Evolutionary conservation across 768 basidiomycete genomes (phyloP), one percentile per base, ranked within the genome.

Genomic region (Mycena belliarum): DNA sequence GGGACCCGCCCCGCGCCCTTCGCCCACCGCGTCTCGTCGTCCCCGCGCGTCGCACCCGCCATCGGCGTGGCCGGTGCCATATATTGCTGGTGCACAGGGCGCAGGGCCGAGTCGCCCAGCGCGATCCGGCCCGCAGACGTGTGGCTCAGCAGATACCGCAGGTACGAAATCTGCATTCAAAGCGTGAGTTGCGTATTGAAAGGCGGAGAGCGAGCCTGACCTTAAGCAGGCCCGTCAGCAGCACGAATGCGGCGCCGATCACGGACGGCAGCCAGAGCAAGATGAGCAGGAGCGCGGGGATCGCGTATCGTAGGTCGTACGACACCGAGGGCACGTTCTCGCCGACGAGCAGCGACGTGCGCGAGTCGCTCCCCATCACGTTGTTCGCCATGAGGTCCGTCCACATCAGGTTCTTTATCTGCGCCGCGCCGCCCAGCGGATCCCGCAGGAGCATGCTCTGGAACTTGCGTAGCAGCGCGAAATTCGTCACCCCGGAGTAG

Each of bases 341-440:
- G 21, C 11, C 10, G 23, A 63, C 51, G 9, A 48, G 20, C n/a
- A 65, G 51, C 2, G 23, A 51, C 11, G 52, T 21, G 41, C 50
- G 37, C 1, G 57, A 42, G 24, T 57, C 57, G 5, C 35, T 60
- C 2, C 64, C 64, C 6, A 63, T 11, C 18, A 65, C n/a, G 42
- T 49, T 65, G 40, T 65, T 65, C 8, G 61, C 64, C 46, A 63
- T 48, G 23, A 65, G 47, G 40, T 65, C 64, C 23, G 64, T 65
- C 64, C 64, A 65, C 10, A 65, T 63, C 18, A 65, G 50, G 21
- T 62, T 60, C 11, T 41, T 49, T 6, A 65, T 63, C n/a, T 57
- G 47, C 15, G 60, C 52, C 4, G 56, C 43, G 7, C 62, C 64
- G 20, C 37, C 47, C 15, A 21, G 21, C 1, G 64, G 55, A 48